phyloP scores from a whole-genome alignment of 1,284 basidiomycete genomes.

The Leccinum ponderosum region DNA sequence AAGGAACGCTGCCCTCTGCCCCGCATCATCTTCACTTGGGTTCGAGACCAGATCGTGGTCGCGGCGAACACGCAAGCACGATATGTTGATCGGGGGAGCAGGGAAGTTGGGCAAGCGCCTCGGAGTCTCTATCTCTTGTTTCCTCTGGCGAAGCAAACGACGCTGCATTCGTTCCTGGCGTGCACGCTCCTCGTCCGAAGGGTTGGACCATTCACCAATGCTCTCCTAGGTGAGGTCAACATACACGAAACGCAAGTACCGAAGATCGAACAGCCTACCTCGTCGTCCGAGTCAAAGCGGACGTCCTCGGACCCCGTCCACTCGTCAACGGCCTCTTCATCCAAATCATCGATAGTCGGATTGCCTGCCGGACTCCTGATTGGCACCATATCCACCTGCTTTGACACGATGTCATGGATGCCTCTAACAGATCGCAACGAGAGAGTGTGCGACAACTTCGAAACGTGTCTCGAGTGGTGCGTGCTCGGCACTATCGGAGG shows the following conservation, averaged over 20 bases:
- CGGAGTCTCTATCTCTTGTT: slow-evolving; percentile 50
- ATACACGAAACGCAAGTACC: slow-evolving; percentile 5
- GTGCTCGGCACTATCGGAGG: slow-evolving; percentile 51
- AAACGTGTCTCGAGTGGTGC: slow-evolving; percentile 70
- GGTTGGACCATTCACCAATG: slow-evolving; percentile 86
- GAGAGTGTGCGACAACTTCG: slow-evolving; percentile 62
- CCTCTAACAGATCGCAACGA: slow-evolving; percentile 66
- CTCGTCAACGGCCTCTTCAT: slow-evolving; percentile 59
- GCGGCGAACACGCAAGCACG: slow-evolving; percentile 32
- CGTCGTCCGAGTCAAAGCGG: slow-evolving; percentile 56
- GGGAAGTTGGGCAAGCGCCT: slow-evolving; percentile 40
- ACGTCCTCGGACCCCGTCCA: slow-evolving; percentile 82
- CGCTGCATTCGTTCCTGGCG: slow-evolving; percentile 64
- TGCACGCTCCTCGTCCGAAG: slow-evolving; percentile 81
- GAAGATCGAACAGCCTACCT: slow-evolving; percentile 42
- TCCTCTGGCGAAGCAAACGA: slow-evolving; percentile 52
- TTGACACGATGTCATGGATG: slow-evolving; percentile 32
- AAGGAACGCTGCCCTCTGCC: slow-evolving; percentile 44
- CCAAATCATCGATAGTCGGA: slow-evolving; percentile 39
- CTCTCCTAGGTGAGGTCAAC: slow-evolving; percentile 49
- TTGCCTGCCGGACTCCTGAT: slow-evolving; percentile 32
- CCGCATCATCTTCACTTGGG: slow-evolving; percentile 69
- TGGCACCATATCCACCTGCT: slow-evolving; percentile 31
- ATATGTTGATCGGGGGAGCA: no score
- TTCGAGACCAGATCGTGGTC: slow-evolving; percentile 79